Evolutionary conservation across 2,329 filamentous ascomycete species (phyloP).

Genomic region (Saccharata proteae): DNA sequence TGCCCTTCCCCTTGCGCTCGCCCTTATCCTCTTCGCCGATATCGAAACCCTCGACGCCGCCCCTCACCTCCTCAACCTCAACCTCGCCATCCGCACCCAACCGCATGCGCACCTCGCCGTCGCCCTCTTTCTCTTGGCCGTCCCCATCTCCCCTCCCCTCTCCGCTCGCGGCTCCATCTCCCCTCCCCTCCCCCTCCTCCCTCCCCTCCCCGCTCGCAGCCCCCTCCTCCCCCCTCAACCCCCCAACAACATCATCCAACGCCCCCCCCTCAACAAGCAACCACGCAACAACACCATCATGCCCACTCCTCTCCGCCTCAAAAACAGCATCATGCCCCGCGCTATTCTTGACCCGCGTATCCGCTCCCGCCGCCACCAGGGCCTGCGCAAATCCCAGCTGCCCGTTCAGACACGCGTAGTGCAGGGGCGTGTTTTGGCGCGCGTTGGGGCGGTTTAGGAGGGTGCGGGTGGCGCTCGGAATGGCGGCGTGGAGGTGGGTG

Average conservation of each 20-base stretch:
- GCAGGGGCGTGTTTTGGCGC: slow-evolving; percentile 79
- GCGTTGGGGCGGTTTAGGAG: slow-evolving; percentile 62
- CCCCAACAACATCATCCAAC: slow-evolving; percentile 24
- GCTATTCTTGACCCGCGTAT: slow-evolving; percentile 66
- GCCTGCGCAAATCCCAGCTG: slow-evolving; percentile 70
- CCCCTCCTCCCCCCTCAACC: slow-evolving; percentile 22
- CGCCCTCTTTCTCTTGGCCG: slow-evolving; percentile 10
- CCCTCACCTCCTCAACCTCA: slow-evolving; percentile 19
- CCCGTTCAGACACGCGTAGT: slow-evolving; percentile 88
- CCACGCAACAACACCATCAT: slow-evolving; percentile 36
- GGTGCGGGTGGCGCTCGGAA: slow-evolving; percentile 10
- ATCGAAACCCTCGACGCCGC: slow-evolving; percentile 20
- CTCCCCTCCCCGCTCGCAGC: slow-evolving; percentile 24
- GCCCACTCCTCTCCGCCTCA: slow-evolving; percentile 38
- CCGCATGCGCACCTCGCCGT: slow-evolving; percentile 9
- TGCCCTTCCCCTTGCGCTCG: slow-evolving; percentile 1
- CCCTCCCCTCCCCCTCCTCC: slow-evolving; percentile 11
- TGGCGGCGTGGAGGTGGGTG: slow-evolving; percentile 14
- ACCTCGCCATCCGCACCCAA: slow-evolving; percentile 11
- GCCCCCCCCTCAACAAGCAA: slow-evolving; percentile 35
- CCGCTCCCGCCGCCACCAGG: slow-evolving; percentile 64
- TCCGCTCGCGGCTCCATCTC: slow-evolving; percentile 2
- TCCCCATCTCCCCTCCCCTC: slow-evolving; percentile 6
- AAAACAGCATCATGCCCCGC: slow-evolving; percentile 58
- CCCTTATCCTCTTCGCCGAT: slow-evolving; percentile 2